Percentiles rank a stretch among this genome's conserved stretches.
phyloP scores from a whole-genome alignment of 441 rosid species.

The Breynia disticha region DNA sequence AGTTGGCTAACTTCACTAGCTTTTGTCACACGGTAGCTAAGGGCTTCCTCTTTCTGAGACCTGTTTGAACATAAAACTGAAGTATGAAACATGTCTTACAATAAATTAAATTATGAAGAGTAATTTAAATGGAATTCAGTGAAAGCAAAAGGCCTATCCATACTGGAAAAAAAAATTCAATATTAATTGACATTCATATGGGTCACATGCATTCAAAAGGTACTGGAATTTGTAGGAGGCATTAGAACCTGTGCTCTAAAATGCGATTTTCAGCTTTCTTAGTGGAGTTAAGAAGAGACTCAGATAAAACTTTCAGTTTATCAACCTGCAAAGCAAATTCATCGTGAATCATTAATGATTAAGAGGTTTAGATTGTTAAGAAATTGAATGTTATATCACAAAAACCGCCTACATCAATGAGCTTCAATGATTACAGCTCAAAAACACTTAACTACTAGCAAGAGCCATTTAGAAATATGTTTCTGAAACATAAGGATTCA shows the following conservation, averaged over 20 bases:
- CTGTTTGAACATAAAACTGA: slow-evolving; percentile 26
- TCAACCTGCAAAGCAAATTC: slow-evolving; percentile 45
- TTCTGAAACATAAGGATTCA: no score
- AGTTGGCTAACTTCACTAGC: slow-evolving; percentile 63
- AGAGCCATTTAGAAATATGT: no score
- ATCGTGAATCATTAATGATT: slow-evolving; percentile 5
- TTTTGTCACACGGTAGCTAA: slow-evolving; percentile 62
- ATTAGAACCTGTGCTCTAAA: slow-evolving; percentile 60
- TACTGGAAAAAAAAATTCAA: slow-evolving; percentile 1
- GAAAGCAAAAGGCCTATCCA: no score
- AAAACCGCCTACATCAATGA: no score
- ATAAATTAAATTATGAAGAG: background rate
- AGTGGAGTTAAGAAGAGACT: slow-evolving; percentile 67
- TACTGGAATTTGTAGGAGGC: background rate
- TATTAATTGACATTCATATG: background rate
- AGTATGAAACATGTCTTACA: slow-evolving; percentile 5
- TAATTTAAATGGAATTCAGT: no score
- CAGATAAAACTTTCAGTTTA: slow-evolving; percentile 70
- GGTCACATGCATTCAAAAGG: background rate
- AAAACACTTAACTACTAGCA: no score
- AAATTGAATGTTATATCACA: no score
- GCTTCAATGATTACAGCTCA: no score
- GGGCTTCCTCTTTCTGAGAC: slow-evolving; percentile 74
- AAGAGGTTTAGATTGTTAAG: no score
- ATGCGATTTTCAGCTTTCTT: slow-evolving; percentile 72